These are phyloP conservation scores for Malassezia arunalokei DNA, from an alignment of 1,284 basidiomycete genomes.

Conservation along the genomic window DNA sequence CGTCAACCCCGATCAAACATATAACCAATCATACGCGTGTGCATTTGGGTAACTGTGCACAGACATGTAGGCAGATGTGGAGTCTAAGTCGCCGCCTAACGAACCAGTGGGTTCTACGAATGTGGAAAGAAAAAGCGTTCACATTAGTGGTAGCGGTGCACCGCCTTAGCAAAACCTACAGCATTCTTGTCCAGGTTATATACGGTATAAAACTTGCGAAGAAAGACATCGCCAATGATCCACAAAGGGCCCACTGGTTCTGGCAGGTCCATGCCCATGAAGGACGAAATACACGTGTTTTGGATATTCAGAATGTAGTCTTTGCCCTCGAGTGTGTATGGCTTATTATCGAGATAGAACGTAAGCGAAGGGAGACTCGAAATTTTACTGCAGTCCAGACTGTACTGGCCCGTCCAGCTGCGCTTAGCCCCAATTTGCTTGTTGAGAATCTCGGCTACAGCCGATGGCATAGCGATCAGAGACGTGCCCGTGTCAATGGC, in stretches of 20 bases:
- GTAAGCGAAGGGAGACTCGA: conserved; percentile 70
- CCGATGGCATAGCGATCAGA: conserved; percentile 77
- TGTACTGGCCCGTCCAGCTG: conserved; percentile 42
- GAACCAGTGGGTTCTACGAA: too few relatives aligned
- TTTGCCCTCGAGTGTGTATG: conserved; percentile 64
- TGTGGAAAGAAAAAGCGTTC: neutral
- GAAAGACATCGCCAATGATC: conserved; percentile 64
- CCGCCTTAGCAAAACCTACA: conserved; percentile 63
- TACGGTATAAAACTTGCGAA: conserved; percentile 75
- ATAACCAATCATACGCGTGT: too few relatives aligned
- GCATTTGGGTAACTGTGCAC: too few relatives aligned
- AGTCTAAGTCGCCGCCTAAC: too few relatives aligned
- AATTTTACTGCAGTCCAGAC: conserved; percentile 73
- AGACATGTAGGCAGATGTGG: too few relatives aligned
- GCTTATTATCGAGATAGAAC: conserved; percentile 53
- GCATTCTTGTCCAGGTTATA: conserved; percentile 76
- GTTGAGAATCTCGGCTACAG: conserved; percentile 96
- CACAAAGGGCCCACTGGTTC: conserved; percentile 74
- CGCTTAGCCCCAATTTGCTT: conserved; percentile 55
- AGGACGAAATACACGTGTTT: conserved; percentile 86
- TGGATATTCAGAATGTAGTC: conserved; percentile 81
- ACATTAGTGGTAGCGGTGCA: neutral
- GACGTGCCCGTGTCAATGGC: conserved; percentile 72
- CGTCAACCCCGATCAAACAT: too few relatives aligned
- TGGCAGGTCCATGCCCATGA: conserved; percentile 84